Base-by-base conservation (phyloP, 2,329 filamentous ascomycete genomes). In the Hymenoscyphus salicellus region DNA sequence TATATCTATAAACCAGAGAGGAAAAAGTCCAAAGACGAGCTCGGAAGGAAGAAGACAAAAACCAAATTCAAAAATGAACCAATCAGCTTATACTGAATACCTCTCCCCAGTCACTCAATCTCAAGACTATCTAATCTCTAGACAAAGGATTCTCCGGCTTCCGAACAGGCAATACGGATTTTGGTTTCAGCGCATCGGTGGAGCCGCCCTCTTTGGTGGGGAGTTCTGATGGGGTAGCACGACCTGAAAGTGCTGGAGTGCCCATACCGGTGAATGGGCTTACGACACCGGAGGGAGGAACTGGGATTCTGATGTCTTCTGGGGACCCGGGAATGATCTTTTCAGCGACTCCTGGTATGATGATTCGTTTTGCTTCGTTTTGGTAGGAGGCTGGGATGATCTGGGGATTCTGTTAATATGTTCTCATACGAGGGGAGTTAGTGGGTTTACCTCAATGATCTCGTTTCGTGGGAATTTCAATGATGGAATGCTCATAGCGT, bases 331-430 rank as follows among this genome's bases (percentile, higher is more conserved):
- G 90, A 16, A 96, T 85, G 60, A 93, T 87, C 59, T 85, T 83
- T 14, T 66, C 66, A 14, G 85, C 82, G 65, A 91, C 80, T 64
- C 81, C 82, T 2, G 91, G 90, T 68, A 99, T 96, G 72, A 90
- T 88, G 72, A 99, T 93, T 64, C 93, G 88, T 77, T 92, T 95
- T 23, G 94, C 92, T 77, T 95, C 90, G 75, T 99, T 99, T 80
- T 97, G 95, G 79, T 99, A 99, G 36, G 92, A 94, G 20, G 94
- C 93, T 2, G 95, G 96, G 65, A 98, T 96, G 75, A 99, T 97
- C 86, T 76, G 46, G 55, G 5, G 2, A 11, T 52, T 66, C n/a
- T 60, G 30, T 66, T 43, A 66, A 63, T 41, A 4, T 23, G 36
- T 10, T 20, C 58, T n/a, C 5, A 28, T 20, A 20, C 28, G 16